Evolutionary conservation across 2,329 filamentous ascomycete genomes (phyloP).

Genomic region (Metarhizium humberi): DNA sequence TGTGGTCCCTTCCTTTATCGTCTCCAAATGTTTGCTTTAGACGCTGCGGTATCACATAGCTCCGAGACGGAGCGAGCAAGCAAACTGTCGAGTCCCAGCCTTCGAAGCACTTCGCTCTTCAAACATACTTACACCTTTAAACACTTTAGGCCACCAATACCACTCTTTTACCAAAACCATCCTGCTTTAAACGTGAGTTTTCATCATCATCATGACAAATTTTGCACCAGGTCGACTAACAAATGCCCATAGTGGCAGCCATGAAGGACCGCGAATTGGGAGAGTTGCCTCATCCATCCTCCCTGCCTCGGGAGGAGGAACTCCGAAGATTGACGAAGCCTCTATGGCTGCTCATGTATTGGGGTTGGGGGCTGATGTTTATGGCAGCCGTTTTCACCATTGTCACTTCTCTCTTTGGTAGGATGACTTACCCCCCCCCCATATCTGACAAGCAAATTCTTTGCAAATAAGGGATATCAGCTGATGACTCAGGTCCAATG

Average conservation of each 20-base stretch:
- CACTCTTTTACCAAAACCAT: conserved; percentile 1
- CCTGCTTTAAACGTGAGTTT: neutral
- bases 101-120: neutral
- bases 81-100: neutral
- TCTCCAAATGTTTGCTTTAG: neutral
- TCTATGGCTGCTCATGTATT: neutral
- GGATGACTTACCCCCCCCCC: neutral
- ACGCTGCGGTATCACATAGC: neutral
- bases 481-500: conserved; percentile 1
- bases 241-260: conserved; percentile 17
- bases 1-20: neutral
- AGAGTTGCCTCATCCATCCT: conserved; percentile 1
- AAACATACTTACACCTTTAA: neutral
- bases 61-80: neutral
- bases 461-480: neutral
- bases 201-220: conserved; percentile 11
- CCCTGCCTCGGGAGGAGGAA: neutral
- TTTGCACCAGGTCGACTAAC: neutral
- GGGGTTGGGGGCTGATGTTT: neutral
- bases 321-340: neutral
- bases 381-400: neutral
- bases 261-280: conserved; percentile 19
- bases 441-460: neutral
- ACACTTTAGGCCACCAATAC: neutral
- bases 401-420: conserved; percentile 17